Evolutionary conservation across 805 yeast species (phyloP), one percentile per base, ranked within the genome.

Genomic region (Barnettozyma sp.): DNA sequence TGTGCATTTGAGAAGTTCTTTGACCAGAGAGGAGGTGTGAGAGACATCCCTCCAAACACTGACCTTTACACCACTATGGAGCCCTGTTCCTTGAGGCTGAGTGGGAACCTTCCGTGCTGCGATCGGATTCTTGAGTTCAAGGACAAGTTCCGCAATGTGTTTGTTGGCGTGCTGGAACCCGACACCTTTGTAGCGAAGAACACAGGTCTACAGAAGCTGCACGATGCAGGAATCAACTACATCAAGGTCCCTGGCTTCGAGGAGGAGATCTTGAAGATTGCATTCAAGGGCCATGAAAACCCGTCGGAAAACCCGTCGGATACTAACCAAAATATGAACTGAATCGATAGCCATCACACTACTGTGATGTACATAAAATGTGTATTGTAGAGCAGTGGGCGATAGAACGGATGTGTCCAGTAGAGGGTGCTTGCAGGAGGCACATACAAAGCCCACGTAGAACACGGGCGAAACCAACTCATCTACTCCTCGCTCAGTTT

Each of bases 31-130:
- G 48, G 36, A 40, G 48, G 59, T 29, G 41, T 40, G 5, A 34
- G 48, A 3, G 61, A 60, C 3, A 65, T 86, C 3, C 96, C 96
- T 1, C 53, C 49, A 7, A 95, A 95, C 0, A 75, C 92, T 0
- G 84, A 82, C 25, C 58, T 92, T 10, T 92, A 84, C 57, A 90
- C 97, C 0, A 86, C 97, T 1, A 92, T 92, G 97, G 98, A 92
- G 54, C 98, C 98, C 1, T 92, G 98, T 55, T 78, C 94, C 6
- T 71, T 73, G 38, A 68, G 98, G 36, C 63, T 90, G 22, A 86
- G 96, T 53, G 97, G 97, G 0, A 88, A 90, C 46, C 50, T 68
- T 34, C 95, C 98, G 0, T 92, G 98, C 59, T 78, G 76, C 3
- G 87, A 87, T 42, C 68, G 97, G 20, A 76, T 92, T 6, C 51